These are phyloP conservation scores for Leccinum angustisporum DNA, from an alignment of 1,284 basidiomycete genomes.

Conservation along the genomic window DNA sequence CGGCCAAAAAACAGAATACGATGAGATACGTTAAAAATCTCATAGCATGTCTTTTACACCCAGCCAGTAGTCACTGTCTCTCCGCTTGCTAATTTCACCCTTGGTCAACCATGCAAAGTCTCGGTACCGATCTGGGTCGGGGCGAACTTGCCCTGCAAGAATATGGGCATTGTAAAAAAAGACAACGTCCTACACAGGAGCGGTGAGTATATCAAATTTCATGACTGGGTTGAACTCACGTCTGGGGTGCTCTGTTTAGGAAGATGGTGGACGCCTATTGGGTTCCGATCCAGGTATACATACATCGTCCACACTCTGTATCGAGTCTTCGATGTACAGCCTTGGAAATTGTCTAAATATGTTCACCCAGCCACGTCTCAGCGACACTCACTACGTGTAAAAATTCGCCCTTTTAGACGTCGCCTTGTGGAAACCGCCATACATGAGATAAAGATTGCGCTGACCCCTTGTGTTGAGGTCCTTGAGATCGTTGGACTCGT, in stretches of 20 bases:
- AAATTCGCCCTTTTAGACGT: conserved; percentile 59
- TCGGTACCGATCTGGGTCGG: conserved; percentile 50
- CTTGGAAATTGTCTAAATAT: conserved; percentile 36
- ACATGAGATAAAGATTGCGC: conserved; percentile 80
- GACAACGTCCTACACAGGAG: conserved; percentile 41
- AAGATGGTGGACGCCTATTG: conserved; percentile 67
- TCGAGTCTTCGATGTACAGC: conserved; percentile 68
- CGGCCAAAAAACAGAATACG: neutral
- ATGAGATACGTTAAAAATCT: conserved; percentile 40
- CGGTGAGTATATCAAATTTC: neutral
- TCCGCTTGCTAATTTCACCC: conserved; percentile 73
- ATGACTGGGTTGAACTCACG: conserved; percentile 27
- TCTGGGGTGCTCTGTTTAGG: conserved; percentile 35
- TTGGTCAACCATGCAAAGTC: conserved; percentile 92
- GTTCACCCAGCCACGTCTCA: neutral
- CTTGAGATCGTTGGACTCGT: conserved; percentile 60
- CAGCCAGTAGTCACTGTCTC: conserved; percentile 71
- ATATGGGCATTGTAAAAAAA: conserved; percentile 88
- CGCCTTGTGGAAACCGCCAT: conserved; percentile 84
- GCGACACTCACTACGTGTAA: conserved; percentile 60
- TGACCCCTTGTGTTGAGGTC: conserved; percentile 82
- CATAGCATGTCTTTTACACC: conserved; percentile 79
- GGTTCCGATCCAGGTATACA: conserved; percentile 80
- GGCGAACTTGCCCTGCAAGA: conserved; percentile 71
- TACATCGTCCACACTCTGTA: conserved; percentile 66